These are phyloP conservation scores for Aspergillus amoenus DNA, from an alignment of 2,329 filamentous ascomycete genomes.

Conservation along the genomic window DNA sequence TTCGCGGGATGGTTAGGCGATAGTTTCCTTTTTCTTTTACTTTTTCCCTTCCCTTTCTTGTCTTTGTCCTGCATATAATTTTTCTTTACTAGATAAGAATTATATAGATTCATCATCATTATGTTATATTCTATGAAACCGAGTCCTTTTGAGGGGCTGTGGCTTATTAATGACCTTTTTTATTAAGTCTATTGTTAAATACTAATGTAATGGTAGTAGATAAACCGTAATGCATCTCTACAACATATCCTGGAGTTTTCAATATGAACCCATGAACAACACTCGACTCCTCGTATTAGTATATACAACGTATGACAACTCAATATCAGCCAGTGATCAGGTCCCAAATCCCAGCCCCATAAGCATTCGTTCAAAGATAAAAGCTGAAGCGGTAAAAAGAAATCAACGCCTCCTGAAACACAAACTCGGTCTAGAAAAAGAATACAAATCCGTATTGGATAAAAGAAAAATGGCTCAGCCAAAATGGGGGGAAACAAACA, in stretches of 20 bases:
- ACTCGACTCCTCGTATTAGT: background rate
- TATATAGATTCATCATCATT: background rate
- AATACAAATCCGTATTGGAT: constrained; percentile 11
- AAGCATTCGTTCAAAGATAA: background rate
- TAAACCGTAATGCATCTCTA: background rate
- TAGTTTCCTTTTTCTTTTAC: background rate
- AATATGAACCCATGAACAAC: background rate
- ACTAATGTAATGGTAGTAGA: background rate
- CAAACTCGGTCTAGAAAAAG: constrained; percentile 11
- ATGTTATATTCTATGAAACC: background rate
- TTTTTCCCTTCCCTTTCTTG: background rate
- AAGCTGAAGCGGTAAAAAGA: background rate
- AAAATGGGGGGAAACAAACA: constrained; percentile 14
- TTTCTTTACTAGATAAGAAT: background rate
- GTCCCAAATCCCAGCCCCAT: background rate
- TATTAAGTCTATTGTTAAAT: background rate
- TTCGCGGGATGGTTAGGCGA: constrained; percentile 64
- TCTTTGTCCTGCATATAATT: background rate
- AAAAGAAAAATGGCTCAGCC: constrained; percentile 24
- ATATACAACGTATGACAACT: constrained; percentile 2
- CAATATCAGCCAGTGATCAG: background rate
- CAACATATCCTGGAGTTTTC: background rate
- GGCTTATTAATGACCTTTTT: background rate
- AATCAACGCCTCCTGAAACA: constrained; percentile 13
- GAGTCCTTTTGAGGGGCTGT: background rate